A percentile compares a stretch with the other conserved stretches of the same genome.
phyloP scores from a whole-genome alignment of 768 basidiomycete genomes.

The Tricholomella constricta region DNA sequence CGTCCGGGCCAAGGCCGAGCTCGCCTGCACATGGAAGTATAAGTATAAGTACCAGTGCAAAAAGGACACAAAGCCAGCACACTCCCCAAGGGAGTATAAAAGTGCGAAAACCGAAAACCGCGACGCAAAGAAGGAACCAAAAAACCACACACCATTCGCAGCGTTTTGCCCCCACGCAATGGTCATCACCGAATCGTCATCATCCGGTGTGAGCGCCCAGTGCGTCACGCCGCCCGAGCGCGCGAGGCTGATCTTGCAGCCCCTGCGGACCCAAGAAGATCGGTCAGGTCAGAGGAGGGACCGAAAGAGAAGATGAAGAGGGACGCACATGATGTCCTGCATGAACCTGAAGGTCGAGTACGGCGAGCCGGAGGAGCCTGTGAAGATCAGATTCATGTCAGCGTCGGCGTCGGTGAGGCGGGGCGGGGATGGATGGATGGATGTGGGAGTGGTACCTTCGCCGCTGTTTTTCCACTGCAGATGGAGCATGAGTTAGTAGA shows the following conservation, averaged over 20 bases:
- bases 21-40: no score
- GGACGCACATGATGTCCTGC: conserved; percentile 77
- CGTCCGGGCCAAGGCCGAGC: conserved; percentile 76
- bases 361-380: conserved; percentile 86
- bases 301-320: not conserved
- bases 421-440: not conserved
- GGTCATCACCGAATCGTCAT: conserved; percentile 76
- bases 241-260: conserved; percentile 72
- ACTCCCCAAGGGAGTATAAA: no score
- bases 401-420: no score
- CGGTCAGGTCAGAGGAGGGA: not conserved
- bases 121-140: not conserved
- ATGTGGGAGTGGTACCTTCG: conserved; percentile 52
- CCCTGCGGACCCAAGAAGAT: conserved; percentile 44
- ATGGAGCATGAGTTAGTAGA: no score
- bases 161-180: conserved; percentile 87
- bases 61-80: no score
- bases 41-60: no score
- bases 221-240: conserved; percentile 88
- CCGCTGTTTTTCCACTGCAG: conserved; percentile 91
- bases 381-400: conserved; percentile 1
- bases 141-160: conserved; percentile 57
- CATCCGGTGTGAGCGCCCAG: conserved; percentile 76
- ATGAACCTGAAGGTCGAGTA: conserved; percentile 87
- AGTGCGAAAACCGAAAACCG: no score